Conservation (phyloP, 441 rosid species). For the Francoa sonchifolia region DNA sequence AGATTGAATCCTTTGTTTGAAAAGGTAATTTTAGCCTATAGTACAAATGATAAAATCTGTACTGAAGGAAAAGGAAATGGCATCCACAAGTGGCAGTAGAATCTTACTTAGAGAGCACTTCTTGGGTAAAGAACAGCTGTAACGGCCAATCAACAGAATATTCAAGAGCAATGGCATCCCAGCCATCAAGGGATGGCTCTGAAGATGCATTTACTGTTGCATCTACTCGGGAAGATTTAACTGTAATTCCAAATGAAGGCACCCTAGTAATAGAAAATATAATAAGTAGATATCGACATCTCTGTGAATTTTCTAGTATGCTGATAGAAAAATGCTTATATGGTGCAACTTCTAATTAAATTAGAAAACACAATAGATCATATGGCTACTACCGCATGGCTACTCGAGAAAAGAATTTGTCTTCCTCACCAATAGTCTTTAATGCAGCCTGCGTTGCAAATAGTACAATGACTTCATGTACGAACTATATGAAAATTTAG, state of each 20-base stretch:
- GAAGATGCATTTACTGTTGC: slow-evolving; percentile 35
- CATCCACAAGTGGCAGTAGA: slow-evolving; percentile 9
- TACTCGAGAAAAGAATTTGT: slow-evolving; percentile 74
- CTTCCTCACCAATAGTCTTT: slow-evolving; percentile 89
- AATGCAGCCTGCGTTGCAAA: slow-evolving; percentile 67
- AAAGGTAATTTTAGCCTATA: slow-evolving; percentile 1
- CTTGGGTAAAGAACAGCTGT: slow-evolving; percentile 85
- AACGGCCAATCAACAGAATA: slow-evolving; percentile 96
- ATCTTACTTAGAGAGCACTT: slow-evolving; percentile 88
- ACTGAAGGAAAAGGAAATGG: slow-evolving; percentile 9
- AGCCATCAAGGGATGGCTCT: slow-evolving; percentile 63
- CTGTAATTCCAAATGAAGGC: slow-evolving; percentile 74
- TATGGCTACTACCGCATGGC: slow-evolving; percentile 53
- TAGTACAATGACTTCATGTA: slow-evolving; percentile 11
- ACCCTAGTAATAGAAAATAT: slow-evolving; percentile 35
- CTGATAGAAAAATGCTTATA: slow-evolving; percentile 9
- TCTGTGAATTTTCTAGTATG: too few relatives aligned
- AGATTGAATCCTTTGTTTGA: slow-evolving; percentile 2
- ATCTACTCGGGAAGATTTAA: slow-evolving; percentile 60
- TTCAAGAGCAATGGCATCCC: slow-evolving; percentile 91
- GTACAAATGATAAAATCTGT: too few relatives aligned
- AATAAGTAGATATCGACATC: not conserved
- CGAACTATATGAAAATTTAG: slow-evolving; percentile 1
- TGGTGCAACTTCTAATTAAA: slow-evolving; percentile 7
- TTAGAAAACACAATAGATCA: slow-evolving; percentile 1